These are phyloP conservation scores for Diplogelasinospora grovesii DNA, from an alignment of 495 filamentous ascomycete genomes.

Conservation along the genomic window DNA sequence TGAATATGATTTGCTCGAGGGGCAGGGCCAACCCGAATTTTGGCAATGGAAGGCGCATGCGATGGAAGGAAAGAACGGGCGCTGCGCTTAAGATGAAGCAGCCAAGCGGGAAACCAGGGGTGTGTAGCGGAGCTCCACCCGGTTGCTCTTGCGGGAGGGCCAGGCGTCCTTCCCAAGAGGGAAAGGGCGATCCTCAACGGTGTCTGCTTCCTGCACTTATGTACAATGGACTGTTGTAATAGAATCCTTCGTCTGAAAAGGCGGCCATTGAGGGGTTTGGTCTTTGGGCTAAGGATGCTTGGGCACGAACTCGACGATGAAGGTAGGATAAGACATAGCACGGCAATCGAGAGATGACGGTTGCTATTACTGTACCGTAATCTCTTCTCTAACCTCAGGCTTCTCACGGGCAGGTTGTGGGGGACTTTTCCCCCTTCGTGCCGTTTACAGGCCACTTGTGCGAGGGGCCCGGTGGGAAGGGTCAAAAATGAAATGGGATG, in stretches of 20 bases:
- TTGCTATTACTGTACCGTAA: too few species aligned
- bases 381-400: too few species aligned
- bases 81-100: constrained; percentile 21
- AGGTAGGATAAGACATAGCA: too few species aligned
- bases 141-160: constrained; percentile 4
- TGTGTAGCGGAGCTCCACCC: constrained; percentile 2
- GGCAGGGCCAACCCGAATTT: neutral
- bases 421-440: too few species aligned
- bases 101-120: constrained; percentile 11
- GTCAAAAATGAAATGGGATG: too few species aligned
- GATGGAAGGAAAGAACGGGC: constrained; percentile 7
- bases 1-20: constrained; percentile 1
- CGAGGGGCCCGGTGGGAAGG: too few species aligned
- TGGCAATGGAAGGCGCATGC: neutral
- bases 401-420: too few species aligned
- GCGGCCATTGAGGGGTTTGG: neutral
- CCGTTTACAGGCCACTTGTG: too few species aligned
- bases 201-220: neutral
- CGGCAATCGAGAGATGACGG: neutral
- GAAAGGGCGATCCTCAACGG: neutral
- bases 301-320: too few species aligned
- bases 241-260: constrained; percentile 3
- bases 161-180: constrained; percentile 4
- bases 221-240: neutral
- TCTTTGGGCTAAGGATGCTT: too few species aligned